Percentiles rank a stretch among this genome's conserved stretches.
These are phyloP conservation scores for Podospora pseudocomata DNA, from an alignment of 495 filamentous ascomycete genomes.

Conservation along the genomic window DNA sequence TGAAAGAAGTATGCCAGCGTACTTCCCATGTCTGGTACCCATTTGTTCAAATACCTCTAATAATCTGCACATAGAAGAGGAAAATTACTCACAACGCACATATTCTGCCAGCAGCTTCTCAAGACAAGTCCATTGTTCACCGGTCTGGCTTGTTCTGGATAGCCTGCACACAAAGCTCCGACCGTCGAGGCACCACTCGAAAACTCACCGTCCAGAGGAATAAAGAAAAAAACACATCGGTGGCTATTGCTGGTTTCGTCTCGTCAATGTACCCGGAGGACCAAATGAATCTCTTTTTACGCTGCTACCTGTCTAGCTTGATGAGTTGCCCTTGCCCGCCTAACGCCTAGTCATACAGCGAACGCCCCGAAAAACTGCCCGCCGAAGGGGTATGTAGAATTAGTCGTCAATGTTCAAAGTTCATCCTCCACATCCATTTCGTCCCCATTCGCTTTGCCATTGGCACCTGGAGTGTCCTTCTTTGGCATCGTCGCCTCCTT, in stretches of 20 bases:
- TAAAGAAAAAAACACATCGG: background rate
- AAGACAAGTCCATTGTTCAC: background rate
- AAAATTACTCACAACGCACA: too few species aligned
- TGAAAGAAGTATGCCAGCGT: background rate
- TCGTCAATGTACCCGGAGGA: background rate
- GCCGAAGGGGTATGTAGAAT: constrained; percentile 12
- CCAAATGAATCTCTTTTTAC: constrained; percentile 16
- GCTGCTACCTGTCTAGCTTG: constrained; percentile 28
- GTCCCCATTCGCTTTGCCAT: constrained; percentile 54
- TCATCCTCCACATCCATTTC: constrained; percentile 54
- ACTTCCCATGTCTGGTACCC: background rate
- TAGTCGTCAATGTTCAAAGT: constrained; percentile 28
- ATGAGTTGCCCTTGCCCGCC: constrained; percentile 14
- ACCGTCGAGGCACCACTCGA: background rate
- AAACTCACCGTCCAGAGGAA: background rate
- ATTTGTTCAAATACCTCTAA: background rate
- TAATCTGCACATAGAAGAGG: background rate
- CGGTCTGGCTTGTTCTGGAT: background rate
- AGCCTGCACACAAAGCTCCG: background rate
- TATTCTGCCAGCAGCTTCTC: background rate
- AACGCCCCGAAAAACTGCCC: constrained; percentile 9
- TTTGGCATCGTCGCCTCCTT: constrained; percentile 78
- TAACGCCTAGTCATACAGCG: constrained; percentile 39
- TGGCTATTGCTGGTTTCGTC: too few species aligned
- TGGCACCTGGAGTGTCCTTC: constrained; percentile 47